Conservation (phyloP, 768 basidiomycete genomes). For the Cystofilobasidium ferigula region DNA sequence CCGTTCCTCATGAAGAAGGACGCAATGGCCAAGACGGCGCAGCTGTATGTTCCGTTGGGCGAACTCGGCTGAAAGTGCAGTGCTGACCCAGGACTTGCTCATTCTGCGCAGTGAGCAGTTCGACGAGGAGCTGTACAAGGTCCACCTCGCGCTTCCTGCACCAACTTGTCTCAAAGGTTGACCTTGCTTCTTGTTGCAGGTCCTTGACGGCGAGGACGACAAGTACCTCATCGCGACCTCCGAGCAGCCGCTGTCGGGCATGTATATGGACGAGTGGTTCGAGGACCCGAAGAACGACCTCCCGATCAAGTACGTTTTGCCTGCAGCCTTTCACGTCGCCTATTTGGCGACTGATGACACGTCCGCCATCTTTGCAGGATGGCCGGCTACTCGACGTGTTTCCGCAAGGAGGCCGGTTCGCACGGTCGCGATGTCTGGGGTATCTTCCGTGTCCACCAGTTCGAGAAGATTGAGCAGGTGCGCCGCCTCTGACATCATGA, state of each 20-base stretch:
- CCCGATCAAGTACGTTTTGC: slow-evolving; percentile 58
- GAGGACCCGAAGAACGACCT: slow-evolving; percentile 82
- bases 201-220: slow-evolving; percentile 21
- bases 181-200: not conserved
- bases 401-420: slow-evolving; percentile 97
- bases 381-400: slow-evolving; percentile 67
- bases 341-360: not conserved
- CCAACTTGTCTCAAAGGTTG: not conserved
- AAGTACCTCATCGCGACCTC: slow-evolving; percentile 99
- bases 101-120: slow-evolving; percentile 59
- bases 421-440: slow-evolving; percentile 99
- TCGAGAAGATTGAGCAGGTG: slow-evolving; percentile 85
- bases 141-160: slow-evolving; percentile 32
- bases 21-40: slow-evolving; percentile 93
- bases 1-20: slow-evolving; percentile 99
- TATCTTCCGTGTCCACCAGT: slow-evolving; percentile 99
- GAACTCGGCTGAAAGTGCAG: too few species aligned
- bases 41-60: slow-evolving; percentile 52
- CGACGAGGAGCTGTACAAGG: slow-evolving; percentile 97
- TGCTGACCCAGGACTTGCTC: not conserved
- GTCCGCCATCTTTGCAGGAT: slow-evolving; percentile 33
- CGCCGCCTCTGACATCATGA: slow-evolving; percentile 12
- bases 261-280: slow-evolving; percentile 95
- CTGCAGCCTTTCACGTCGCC: not conserved
- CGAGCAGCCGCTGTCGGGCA: slow-evolving; percentile 95